Evolutionary conservation across 2,329 filamentous ascomycete genomes (phyloP), one percentile per base, ranked within the genome.

Genomic region (Pseudocercospora eumusae): DNA sequence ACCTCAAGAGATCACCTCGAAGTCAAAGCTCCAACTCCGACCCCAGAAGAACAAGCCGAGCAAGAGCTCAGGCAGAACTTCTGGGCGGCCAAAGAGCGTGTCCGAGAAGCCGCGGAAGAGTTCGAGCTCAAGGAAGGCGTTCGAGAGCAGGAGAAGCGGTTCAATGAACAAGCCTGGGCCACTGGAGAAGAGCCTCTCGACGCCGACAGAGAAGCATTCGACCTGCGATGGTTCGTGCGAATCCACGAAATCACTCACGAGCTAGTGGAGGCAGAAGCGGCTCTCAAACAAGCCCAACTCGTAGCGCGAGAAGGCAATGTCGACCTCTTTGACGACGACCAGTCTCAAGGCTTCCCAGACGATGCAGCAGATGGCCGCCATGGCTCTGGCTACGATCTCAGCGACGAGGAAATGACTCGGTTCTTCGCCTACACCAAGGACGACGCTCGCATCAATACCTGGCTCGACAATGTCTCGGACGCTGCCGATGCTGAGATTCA

Each of bases 301-400:
- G 50, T 20, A 11, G 61, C 61, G 4, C 33, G 31, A 11, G 56
- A 59, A n/a, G 50, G 33, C 7, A 40, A 42, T 0, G 21, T 55
- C 3, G 47, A 58, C 6, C 44, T 59, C 15, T 33, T 44, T 4
- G 8, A 42, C 13, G 31, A 54, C 15, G 20, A 40, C 11, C 57
- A 59, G 18, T 59, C 57, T n/a, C 40, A 49, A 33, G 53, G 57
- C 33, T 59, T 59, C 36, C n/a, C 57, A 8, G 57, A 59, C 42
- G 20, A 59, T 31, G 27, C 11, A 44, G 47, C 18, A 4, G 57
- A 59, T 42, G 57, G 31, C 15, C 8, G 23, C 18, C 11, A 20
- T 20, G 57, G 49, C 13, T 18, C 25, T 33, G 49, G 49, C 8
- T 53, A 53, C 18, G 49, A 53, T 7, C 6, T 25, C 3, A 23